Conservation (phyloP, 176 grass and related monocot species). For the Oryza glaberrima region DNA sequence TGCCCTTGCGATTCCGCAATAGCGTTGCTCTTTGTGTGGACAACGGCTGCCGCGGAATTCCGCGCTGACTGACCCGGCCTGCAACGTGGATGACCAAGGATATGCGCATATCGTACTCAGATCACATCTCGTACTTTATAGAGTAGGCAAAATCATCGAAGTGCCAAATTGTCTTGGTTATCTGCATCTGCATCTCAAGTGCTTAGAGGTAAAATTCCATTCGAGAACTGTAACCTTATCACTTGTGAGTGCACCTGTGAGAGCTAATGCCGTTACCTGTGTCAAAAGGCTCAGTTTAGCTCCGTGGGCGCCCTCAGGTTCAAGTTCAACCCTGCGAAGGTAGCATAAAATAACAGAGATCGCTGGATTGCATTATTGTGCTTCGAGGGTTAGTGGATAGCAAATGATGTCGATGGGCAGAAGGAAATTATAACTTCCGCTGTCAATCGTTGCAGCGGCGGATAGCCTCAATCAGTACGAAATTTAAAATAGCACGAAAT, state of each 20-base stretch:
- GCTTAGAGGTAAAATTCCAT: not conserved
- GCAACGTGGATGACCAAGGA: not conserved
- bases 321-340: not conserved
- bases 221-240: not conserved
- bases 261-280: not conserved
- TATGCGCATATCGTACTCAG: not conserved
- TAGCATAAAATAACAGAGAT: not conserved
- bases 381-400: not conserved
- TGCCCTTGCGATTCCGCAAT: not conserved
- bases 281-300: not conserved
- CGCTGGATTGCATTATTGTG: not conserved
- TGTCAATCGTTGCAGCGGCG: not conserved
- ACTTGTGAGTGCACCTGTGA: not conserved
- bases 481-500: not conserved
- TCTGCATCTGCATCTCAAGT: not conserved
- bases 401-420: not conserved
- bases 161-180: not conserved
- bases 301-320: not conserved
- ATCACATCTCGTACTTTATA: not conserved
- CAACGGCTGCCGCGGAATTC: not conserved
- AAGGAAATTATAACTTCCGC: not conserved
- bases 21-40: constrained; percentile 2
- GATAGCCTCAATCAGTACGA: not conserved
- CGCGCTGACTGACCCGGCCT: not conserved
- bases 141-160: not conserved